Conservation (phyloP, 2,329 filamentous ascomycete genomes). For the Paecilomyces fulvus region DNA sequence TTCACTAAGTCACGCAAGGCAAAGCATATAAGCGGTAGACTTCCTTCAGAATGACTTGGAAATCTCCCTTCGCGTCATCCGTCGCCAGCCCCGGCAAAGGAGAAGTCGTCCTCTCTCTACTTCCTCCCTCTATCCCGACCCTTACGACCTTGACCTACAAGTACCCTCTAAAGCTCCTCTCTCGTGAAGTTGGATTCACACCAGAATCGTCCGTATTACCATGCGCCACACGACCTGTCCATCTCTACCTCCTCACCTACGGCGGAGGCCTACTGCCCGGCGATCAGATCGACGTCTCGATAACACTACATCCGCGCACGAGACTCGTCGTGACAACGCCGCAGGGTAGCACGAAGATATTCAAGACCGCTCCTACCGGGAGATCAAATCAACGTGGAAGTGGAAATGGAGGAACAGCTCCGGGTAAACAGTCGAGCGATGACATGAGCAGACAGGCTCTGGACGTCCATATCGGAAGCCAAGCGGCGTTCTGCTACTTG, state of each 20-base stretch:
- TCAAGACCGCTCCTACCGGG: conserved; percentile 56
- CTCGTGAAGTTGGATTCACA: conserved; percentile 59
- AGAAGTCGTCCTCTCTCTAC: conserved; percentile 61
- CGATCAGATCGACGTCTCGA: conserved; percentile 66
- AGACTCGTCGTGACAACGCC: conserved; percentile 55
- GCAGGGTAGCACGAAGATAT: conserved; percentile 88
- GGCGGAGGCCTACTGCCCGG: conserved; percentile 87
- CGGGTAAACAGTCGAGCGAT: background rate
- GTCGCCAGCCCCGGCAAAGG: conserved; percentile 70
- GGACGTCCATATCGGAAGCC: conserved; percentile 39
- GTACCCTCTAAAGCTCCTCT: conserved; percentile 90
- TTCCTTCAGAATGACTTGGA: conserved; percentile 23
- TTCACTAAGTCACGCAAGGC: background rate
- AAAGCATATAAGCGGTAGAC: background rate
- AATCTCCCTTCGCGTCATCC: conserved; percentile 69
- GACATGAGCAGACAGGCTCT: conserved; percentile 42
- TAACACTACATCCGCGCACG: conserved; percentile 56
- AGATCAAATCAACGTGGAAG: background rate
- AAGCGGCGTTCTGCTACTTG: conserved; percentile 54
- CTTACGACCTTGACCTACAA: conserved; percentile 74
- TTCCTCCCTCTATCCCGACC: conserved; percentile 63
- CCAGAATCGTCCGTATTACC: conserved; percentile 37
- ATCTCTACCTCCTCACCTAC: conserved; percentile 88
- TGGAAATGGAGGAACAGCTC: background rate
- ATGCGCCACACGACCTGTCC: conserved; percentile 48